These are phyloP conservation scores for Pulveroboletus sp. DNA, from an alignment of 768 basidiomycete species.

Conservation along the genomic window DNA sequence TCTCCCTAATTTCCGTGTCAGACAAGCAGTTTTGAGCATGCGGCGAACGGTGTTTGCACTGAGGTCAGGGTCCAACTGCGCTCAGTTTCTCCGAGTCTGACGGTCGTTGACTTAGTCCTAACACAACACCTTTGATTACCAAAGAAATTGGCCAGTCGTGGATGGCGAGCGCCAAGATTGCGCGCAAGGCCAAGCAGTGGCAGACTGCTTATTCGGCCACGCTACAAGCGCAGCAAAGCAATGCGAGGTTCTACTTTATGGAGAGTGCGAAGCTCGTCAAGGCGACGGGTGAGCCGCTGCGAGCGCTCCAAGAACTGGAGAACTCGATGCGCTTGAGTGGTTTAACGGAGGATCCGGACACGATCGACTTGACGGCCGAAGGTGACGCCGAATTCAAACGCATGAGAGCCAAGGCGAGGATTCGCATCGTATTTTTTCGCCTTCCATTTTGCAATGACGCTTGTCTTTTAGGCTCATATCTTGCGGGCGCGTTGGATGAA, in stretches of 20 bases:
- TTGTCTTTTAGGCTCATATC: constrained; percentile 57
- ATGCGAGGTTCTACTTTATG: constrained; percentile 75
- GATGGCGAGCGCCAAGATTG: constrained; percentile 93
- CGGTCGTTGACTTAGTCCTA: constrained; percentile 3
- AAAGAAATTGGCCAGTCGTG: constrained; percentile 79
- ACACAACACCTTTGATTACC: constrained; percentile 37
- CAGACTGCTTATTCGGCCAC: constrained; percentile 97
- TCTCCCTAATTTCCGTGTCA: constrained; percentile 82
- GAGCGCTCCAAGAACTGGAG: constrained; percentile 85
- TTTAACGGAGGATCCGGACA: constrained; percentile 42
- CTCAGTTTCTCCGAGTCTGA: constrained; percentile 9
- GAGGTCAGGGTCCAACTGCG: constrained; percentile 43
- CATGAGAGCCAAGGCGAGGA: constrained; percentile 69
- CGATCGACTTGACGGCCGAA: constrained; percentile 54
- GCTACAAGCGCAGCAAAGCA: constrained; percentile 79
- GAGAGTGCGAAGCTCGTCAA: constrained; percentile 88
- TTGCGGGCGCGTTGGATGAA: constrained; percentile 91
- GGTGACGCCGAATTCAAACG: constrained; percentile 48
- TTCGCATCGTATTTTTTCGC: background rate
- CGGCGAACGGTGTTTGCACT: constrained; percentile 80
- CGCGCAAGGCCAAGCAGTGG: constrained; percentile 90
- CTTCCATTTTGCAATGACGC: background rate
- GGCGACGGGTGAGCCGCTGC: constrained; percentile 73
- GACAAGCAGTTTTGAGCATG: constrained; percentile 88
- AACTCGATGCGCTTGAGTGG: constrained; percentile 58